Evolutionary conservation across 805 yeast species (phyloP), one percentile per base, ranked within the genome.

Genomic region (Zygoascus tannicola): DNA sequence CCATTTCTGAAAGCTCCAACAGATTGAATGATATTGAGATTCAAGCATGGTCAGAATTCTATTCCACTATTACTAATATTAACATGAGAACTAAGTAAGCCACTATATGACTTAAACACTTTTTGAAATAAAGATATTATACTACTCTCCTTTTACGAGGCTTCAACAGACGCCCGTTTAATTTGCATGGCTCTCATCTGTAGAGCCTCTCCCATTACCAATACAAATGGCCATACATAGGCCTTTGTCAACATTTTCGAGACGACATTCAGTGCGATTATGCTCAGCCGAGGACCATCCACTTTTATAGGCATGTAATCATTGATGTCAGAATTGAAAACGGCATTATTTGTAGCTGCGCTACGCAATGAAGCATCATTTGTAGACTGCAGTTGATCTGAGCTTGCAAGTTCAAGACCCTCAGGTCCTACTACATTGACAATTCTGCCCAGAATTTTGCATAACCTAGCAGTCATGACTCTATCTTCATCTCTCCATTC

Each of bases 151-250:
- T 3, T 15, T 35, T 21, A 35, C n/a, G 22, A 19, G 8, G 23
- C 21, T 19, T 20, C 38, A 19, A 26, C 22, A 35, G 38, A 16
- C 14, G 40, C 10, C 3, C 40, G 21, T 18, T 37, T 38, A 10
- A 53, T 44, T 32, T 54, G 55, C 15, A 40, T 35, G 38, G 41
- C 38, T 14, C 57, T 41, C 7, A 46, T 45, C 19, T 46, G 44
- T 20, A 54, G 35, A 15, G 56, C 57, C 30, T 49, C 49, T 10
- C 51, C 51, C 56, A 54, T 49, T 14, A 54, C 57, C 19, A 44
- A 35, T 1, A 55, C 55, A 51, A 45, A 51, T 19, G 57, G 57
- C 57, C 57, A 54, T 7, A 54, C 41, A 32, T 51, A 54, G 16
- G 45, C 38, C 38, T 49, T 52, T 32, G 48, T 43, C 18, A 54